Base-by-base conservation (phyloP, 2,329 filamentous ascomycete genomes). In the Trichoderma hamatum region DNA sequence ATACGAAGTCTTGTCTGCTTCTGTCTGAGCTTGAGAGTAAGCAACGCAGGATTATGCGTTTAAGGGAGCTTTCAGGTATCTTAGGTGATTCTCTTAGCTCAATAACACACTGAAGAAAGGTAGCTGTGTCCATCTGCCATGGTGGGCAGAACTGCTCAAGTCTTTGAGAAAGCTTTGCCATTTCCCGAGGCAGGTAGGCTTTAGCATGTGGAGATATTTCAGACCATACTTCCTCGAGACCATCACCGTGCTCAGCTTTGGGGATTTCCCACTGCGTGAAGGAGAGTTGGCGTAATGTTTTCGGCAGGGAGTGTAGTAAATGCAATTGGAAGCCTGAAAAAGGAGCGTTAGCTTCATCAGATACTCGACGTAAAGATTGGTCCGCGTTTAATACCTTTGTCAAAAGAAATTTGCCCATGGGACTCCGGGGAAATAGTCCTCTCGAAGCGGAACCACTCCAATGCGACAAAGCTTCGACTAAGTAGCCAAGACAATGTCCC, bases 211-310 rank as follows among this genome's bases (percentile, higher is more conserved):
- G 21, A 52, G 64, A 52, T 9, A 59, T 39, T 2, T 58, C 16
- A n/a, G 16, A 36, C 30, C 30, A 13, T n/a, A 32, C 2, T 32
- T 26, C n/a, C 14, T 51, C 51, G 3, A 21, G 14, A 19, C 11
- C 7, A 55, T 30, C 16, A 36, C 26, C 3, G 32, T 16, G 39
- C 21, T 67, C 54, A 14, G 7, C 39, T 39, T 6, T 19, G 16
- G 64, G 54, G 21, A 52, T 60, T 28, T 67, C 32, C 64, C 64
- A 67, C 32, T 67, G 64, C 30, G 54, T 67, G 7, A 67, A 36
- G 39, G 54, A 67, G 7, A 67, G n/a, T 36, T 51, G 54, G 43
- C 54, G 64, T 39, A 67, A 51, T 13, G 64, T 67, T 58, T 34
- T 39, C 21, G 64, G 64, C 55, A 67, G 16, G 16, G 54, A 67